Base-by-base conservation (phyloP, 768 basidiomycete genomes). In the Tricholoma sp. region DNA sequence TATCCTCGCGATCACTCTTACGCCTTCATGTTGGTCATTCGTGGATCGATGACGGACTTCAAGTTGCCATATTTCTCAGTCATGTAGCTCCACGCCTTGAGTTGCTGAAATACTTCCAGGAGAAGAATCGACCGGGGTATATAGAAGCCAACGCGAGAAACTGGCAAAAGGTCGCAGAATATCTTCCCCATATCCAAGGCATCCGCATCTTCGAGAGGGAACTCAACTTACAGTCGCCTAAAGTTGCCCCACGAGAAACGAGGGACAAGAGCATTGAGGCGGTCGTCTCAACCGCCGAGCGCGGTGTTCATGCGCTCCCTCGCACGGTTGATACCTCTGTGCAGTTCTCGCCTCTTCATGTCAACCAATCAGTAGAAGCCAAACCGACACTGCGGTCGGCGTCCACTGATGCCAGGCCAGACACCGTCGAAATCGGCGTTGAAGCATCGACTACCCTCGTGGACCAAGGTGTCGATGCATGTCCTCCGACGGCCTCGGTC, bases 21-120 rank as follows among this genome's bases (percentile, higher is more conserved):
- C 86, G 89, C 50, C 72, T 91, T 50, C 84, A 89, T 68, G 77
- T 89, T 49, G 88, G 89, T 18, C 86, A 91, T 70, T 91, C 89
- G 37, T 85, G 82, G 79, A 76, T 84, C 55, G 72, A 73, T 56
- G 86, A 91, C 63, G 80, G 85, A n/a, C 78, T 91, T 56, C 83
- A 84, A 57, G 75, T 82, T 19, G 78, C 87, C 27, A 83, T 91
- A 63, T 78, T 88, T 57, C 77, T 91, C 59, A 91, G 89, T 69
- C 89, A 91, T 68, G 71, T 91, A 53, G 82, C 85, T n/a, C 88
- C 89, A 37, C 74, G 76, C 64, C 74, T 89, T 46, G 87, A 90
- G 66, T 75, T 71, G 24, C 69, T 91, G 52, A 87, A 84, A 69
- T 90, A 82, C 82, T 90, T 89, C 76, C 83, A 86, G 63, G 88